A percentile compares a stretch with the other conserved stretches of the same genome.
phyloP scores from a whole-genome alignment of 805 yeast genomes.

The Lachancea lanzarotensis region DNA sequence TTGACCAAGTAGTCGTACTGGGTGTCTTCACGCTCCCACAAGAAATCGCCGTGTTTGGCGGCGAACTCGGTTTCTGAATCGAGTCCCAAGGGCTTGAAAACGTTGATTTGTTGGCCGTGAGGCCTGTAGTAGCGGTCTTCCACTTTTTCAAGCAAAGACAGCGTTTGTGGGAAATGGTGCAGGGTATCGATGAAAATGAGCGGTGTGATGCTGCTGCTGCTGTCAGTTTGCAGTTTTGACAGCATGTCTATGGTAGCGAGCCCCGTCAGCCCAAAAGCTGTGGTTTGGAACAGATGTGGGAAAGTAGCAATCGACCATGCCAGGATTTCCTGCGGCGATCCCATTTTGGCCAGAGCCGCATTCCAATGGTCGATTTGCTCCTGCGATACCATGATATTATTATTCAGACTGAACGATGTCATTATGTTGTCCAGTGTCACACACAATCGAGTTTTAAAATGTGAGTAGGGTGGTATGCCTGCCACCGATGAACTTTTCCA shows the following conservation, averaged over 20 bases:
- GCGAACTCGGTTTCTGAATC: constrained; percentile 57
- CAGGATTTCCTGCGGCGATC: constrained; percentile 63
- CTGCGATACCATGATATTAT: constrained; percentile 35
- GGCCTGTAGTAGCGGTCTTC: constrained; percentile 43
- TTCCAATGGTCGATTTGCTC: constrained; percentile 64
- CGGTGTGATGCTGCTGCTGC: constrained; percentile 38
- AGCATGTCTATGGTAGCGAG: constrained; percentile 81
- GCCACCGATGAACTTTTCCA: too few species aligned
- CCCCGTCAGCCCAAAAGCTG: constrained; percentile 94
- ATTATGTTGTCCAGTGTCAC: too few species aligned
- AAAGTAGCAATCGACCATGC: constrained; percentile 80
- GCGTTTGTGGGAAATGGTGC: constrained; percentile 92
- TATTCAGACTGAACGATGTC: constrained; percentile 22
- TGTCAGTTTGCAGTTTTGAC: constrained; percentile 38
- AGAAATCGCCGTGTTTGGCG: constrained; percentile 57
- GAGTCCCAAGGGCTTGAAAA: constrained; percentile 60
- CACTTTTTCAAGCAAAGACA: constrained; percentile 59
- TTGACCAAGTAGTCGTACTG: constrained; percentile 81
- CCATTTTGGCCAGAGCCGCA: constrained; percentile 42
- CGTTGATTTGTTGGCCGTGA: constrained; percentile 40
- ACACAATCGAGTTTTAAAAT: too few species aligned
- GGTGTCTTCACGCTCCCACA: constrained; percentile 81
- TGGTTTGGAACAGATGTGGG: constrained; percentile 79
- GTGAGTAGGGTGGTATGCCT: too few species aligned
- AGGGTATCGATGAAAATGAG: constrained; percentile 84